Conservation (phyloP, 768 basidiomycete species). For the Gymnopilus junonius region DNA sequence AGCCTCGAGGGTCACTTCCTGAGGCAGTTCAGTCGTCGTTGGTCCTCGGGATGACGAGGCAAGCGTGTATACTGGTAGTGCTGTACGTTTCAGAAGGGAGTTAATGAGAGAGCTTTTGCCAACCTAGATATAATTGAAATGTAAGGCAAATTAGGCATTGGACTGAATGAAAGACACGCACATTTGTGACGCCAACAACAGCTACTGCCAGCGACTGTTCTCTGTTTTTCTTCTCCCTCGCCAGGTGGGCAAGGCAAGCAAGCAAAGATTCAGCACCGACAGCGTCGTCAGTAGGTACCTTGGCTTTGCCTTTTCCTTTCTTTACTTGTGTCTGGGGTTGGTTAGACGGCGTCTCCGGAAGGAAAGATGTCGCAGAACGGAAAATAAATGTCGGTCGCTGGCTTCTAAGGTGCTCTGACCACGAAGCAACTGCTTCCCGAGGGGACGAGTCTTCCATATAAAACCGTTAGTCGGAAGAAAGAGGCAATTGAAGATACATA, state of each 20-base stretch:
- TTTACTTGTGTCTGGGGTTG: slow-evolving; percentile 24
- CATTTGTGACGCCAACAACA: slow-evolving; percentile 85
- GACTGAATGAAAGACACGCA: slow-evolving; percentile 38
- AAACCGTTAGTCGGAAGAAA: background rate
- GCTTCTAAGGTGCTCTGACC: slow-evolving; percentile 65
- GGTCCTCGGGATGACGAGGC: slow-evolving; percentile 57
- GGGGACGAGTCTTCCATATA: slow-evolving; percentile 70
- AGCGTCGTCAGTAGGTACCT: slow-evolving; percentile 54
- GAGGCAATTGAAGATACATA: background rate
- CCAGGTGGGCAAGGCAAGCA: slow-evolving; percentile 49
- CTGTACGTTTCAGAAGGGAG: slow-evolving; percentile 60
- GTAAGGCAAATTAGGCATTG: background rate
- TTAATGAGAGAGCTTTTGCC: slow-evolving; percentile 91
- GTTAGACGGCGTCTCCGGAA: slow-evolving; percentile 41
- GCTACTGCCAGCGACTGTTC: slow-evolving; percentile 70
- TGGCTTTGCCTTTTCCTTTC: slow-evolving; percentile 50
- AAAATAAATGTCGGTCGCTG: slow-evolving; percentile 72
- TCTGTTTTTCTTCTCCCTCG: slow-evolving; percentile 48
- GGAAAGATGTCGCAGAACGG: slow-evolving; percentile 70
- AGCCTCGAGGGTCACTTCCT: slow-evolving; percentile 58
- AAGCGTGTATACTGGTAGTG: slow-evolving; percentile 63
- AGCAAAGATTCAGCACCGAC: slow-evolving; percentile 61
- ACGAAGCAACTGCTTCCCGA: slow-evolving; percentile 71
- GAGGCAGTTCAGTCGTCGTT: slow-evolving; percentile 73
- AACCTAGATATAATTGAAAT: slow-evolving; percentile 41